Evolutionary conservation across 805 yeast species (phyloP).

Genomic region (Isabelozyma heimii): DNA sequence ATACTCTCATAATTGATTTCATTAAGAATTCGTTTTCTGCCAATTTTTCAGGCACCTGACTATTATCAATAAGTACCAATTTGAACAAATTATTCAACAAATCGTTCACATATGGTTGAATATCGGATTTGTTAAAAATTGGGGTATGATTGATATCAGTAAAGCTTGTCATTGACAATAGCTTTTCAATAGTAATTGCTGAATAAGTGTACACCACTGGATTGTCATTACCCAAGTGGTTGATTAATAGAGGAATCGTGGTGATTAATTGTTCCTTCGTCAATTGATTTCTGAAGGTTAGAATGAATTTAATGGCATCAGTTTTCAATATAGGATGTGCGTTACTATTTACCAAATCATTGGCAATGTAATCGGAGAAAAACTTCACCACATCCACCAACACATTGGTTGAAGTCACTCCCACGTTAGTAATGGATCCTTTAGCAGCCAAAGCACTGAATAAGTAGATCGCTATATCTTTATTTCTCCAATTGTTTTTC

Average conservation of each 20-base stretch:
- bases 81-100: conserved; percentile 65
- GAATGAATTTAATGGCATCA: conserved; percentile 89
- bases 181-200: conserved; percentile 87
- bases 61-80: conserved; percentile 46
- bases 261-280: conserved; percentile 79
- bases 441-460: conserved; percentile 90
- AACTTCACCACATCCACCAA: conserved; percentile 84
- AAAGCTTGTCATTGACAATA: conserved; percentile 70
- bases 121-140: conserved; percentile 71
- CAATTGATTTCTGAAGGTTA: conserved; percentile 87
- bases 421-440: conserved; percentile 81
- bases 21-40: conserved; percentile 94
- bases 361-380: conserved; percentile 76
- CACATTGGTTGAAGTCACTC: conserved; percentile 82
- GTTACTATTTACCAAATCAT: conserved; percentile 59
- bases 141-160: conserved; percentile 48
- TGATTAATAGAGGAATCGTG: conserved; percentile 74
- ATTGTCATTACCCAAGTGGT: conserved; percentile 55
- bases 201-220: conserved; percentile 91
- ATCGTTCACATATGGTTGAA: conserved; percentile 57
- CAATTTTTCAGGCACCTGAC: conserved; percentile 77
- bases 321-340: conserved; percentile 79
- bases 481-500: conserved; percentile 69
- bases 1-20: conserved; percentile 82
- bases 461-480: conserved; percentile 82